Base-by-base conservation (phyloP, 306 rosid genomes). In the Corylus americana region DNA sequence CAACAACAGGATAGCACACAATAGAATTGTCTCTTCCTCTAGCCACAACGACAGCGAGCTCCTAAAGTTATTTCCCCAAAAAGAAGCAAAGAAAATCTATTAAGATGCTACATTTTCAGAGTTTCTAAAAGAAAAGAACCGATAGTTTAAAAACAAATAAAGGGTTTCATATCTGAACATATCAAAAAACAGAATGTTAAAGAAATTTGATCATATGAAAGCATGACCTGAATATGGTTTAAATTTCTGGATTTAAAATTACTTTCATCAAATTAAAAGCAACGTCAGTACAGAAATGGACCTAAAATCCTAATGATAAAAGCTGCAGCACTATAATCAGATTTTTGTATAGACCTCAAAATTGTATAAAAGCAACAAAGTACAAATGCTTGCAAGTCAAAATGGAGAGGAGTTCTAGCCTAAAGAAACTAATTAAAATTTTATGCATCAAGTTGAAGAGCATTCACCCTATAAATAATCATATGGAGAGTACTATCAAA, bases 11-110 rank as follows among this genome's bases (percentile, higher is more conserved):
- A 80, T 90, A 95, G 84, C 96, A 91, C 55, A 82, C 69, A 80
- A 91, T 87, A 35, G 92, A 88, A 84, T 81, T 80, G 85, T 95
- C 97, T 89, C 92, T 90, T 79, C 96, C 97, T 85, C 97, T 91
- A 4, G 87, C 93, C 55, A 93, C 97, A 88, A 95, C 85, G 82
- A 93, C 96, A 3, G 98, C 92, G 75, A 94, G 82, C 81, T 94
- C 98, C 98, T 94, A 83, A 73, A 73, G 81, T 76, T 80, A 75
- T 76, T 78, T 66, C 11, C 31, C 31, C 59, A 47, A n/a, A n/a
- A 51, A 79, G 31, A 71, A 22, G 22, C 22, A 22, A 58, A 61
- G 69, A 74, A 57, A 77, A 54, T 74, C 18, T 70, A 74, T 74
- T 42, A 71, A 79, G 59, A 59, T 11, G 58, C 14, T 67, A 18